Conservation (phyloP, 2,329 filamentous ascomycete genomes). For the Cadophora sp. region DNA sequence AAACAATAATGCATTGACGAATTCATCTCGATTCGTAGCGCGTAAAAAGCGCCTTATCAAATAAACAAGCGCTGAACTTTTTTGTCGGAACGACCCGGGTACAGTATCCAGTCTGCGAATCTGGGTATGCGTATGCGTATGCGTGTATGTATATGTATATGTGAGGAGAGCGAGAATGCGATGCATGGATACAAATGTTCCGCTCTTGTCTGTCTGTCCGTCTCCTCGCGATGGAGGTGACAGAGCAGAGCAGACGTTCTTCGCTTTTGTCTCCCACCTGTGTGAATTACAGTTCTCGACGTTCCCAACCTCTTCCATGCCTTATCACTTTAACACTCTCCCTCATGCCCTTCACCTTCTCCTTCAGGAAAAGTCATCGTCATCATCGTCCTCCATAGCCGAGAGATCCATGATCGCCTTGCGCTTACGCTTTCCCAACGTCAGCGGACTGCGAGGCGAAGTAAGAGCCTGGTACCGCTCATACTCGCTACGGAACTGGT, state of each 20-base stretch:
- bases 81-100: neutral
- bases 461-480: constrained; percentile 40
- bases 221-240: too few species aligned
- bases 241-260: too few species aligned
- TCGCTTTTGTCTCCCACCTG: too few species aligned
- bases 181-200: neutral
- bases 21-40: neutral
- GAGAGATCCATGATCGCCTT: constrained; percentile 24
- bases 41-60: neutral
- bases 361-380: neutral
- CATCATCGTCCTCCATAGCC: constrained; percentile 16
- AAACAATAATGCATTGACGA: too few species aligned
- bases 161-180: neutral
- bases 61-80: neutral
- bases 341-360: too few species aligned
- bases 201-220: too few species aligned
- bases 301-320: too few species aligned
- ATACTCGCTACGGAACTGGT: constrained; percentile 39
- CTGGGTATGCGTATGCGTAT: neutral
- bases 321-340: too few species aligned
- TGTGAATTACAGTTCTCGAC: too few species aligned
- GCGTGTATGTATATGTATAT: neutral
- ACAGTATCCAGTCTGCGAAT: neutral
- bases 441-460: constrained; percentile 33
- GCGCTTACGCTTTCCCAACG: constrained; percentile 39